These are phyloP conservation scores for Pseudocercospora pini-densiflorae DNA, from an alignment of 2,329 filamentous ascomycete genomes.

Conservation along the genomic window DNA sequence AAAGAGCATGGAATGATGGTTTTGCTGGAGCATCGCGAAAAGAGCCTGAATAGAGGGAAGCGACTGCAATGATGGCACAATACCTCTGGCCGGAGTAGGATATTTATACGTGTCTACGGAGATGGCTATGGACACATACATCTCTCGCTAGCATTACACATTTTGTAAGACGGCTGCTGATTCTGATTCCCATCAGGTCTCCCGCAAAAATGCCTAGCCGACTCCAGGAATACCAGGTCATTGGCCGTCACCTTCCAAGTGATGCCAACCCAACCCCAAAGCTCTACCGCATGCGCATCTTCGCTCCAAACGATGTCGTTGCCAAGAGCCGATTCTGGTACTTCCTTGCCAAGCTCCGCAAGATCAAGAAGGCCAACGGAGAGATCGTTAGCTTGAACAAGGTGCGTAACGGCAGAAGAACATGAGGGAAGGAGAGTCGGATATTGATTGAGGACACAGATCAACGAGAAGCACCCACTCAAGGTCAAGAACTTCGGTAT, in stretches of 20 bases:
- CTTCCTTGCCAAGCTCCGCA: constrained; percentile 98
- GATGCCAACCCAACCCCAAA: constrained; percentile 96
- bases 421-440: background rate
- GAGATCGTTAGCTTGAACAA: constrained; percentile 98
- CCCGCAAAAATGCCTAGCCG: constrained; percentile 42
- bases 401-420: constrained; percentile 65
- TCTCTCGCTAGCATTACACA: constrained; percentile 14
- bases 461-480: constrained; percentile 97
- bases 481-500: constrained; percentile 99
- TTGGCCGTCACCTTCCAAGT: constrained; percentile 97
- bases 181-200: constrained; percentile 35
- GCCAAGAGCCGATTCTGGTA: constrained; percentile 99
- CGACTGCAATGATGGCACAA: constrained; percentile 10
- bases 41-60: constrained; percentile 1
- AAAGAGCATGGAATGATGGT: constrained; percentile 7
- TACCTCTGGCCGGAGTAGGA: constrained; percentile 2
- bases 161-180: constrained; percentile 44
- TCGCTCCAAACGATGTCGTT: constrained; percentile 95
- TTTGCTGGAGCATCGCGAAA: constrained; percentile 1
- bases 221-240: constrained; percentile 99
- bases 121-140: constrained; percentile 4
- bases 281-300: constrained; percentile 99
- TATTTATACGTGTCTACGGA: background rate
- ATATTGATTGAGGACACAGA: constrained; percentile 57
- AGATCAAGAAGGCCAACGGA: constrained; percentile 99